phyloP scores from a whole-genome alignment of 345 rosid species.

The Eucalyptus grandis region DNA sequence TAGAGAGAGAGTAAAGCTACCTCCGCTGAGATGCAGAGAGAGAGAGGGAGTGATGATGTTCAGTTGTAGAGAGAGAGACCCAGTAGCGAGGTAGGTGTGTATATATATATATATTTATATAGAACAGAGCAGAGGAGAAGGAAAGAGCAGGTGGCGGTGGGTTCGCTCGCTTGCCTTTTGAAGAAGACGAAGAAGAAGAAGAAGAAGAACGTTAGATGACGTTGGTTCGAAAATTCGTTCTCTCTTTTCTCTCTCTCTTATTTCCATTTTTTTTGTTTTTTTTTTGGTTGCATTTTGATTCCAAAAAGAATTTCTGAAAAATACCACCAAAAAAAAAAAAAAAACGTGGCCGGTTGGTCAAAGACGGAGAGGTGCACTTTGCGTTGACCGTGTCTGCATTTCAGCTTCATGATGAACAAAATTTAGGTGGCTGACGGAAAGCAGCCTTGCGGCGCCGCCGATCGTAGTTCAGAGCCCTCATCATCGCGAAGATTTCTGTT shows the following conservation, averaged over 20 bases:
- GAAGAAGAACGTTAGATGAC: background rate
- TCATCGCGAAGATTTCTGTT: background rate
- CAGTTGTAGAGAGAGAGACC: background rate
- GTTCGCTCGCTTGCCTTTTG: background rate
- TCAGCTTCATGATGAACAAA: background rate
- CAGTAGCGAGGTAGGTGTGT: background rate
- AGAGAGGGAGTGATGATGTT: background rate
- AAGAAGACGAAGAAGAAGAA: background rate
- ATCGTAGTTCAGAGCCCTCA: background rate
- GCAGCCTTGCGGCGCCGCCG: background rate
- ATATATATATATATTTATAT: background rate
- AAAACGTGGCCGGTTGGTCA: background rate
- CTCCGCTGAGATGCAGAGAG: background rate
- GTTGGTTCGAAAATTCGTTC: background rate
- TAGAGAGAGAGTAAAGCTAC: background rate
- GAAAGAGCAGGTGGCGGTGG: background rate
- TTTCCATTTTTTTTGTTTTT: background rate
- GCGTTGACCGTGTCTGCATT: background rate
- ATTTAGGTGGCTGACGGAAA: background rate
- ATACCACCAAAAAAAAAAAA: too few relatives aligned
- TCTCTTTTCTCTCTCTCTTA: background rate
- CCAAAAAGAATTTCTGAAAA: background rate
- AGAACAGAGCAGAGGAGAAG: background rate
- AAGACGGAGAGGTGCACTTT: background rate
- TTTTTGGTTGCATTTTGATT: background rate